Conservation (phyloP, 805 yeast species). For the Candida dajiaensis region DNA sequence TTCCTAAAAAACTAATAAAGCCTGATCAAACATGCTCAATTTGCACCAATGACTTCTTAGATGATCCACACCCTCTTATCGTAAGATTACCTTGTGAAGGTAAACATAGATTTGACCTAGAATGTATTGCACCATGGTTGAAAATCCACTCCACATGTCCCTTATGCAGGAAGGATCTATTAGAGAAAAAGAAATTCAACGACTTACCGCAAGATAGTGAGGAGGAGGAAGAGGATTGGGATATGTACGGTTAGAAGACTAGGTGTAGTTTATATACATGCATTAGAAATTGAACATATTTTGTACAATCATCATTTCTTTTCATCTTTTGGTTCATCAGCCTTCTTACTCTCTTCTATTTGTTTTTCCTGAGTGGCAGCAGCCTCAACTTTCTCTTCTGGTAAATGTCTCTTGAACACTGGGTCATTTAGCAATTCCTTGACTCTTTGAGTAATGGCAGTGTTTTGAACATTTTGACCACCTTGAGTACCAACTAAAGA, state of each 20-base stretch:
- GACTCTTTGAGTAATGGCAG: constrained; percentile 41
- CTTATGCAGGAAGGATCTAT: constrained; percentile 70
- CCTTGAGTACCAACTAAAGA: constrained; percentile 5
- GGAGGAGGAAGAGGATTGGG: constrained; percentile 58
- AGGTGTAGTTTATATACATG: constrained; percentile 8
- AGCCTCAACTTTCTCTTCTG: constrained; percentile 1
- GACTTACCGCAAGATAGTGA: constrained; percentile 26
- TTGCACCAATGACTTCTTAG: constrained; percentile 66
- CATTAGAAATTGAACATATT: not conserved
- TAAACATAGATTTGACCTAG: constrained; percentile 77
- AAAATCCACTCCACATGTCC: constrained; percentile 75
- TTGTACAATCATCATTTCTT: not conserved
- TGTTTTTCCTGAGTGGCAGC: constrained; percentile 6
- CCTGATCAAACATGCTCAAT: constrained; percentile 71
- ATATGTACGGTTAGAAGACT: constrained; percentile 57
- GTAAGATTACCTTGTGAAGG: constrained; percentile 63
- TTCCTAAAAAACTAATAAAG: constrained; percentile 38
- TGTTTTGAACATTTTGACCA: constrained; percentile 10
- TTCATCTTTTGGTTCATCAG: not conserved
- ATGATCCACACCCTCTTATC: constrained; percentile 73
- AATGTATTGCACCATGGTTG: constrained; percentile 89
- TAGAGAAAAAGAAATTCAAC: constrained; percentile 38
- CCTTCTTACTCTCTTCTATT: constrained; percentile 8
- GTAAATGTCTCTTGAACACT: constrained; percentile 50
- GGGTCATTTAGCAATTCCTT: constrained; percentile 66